Evolutionary conservation across 2,329 filamentous ascomycete species (phyloP).

Genomic region (Aspergillus floridensis): DNA sequence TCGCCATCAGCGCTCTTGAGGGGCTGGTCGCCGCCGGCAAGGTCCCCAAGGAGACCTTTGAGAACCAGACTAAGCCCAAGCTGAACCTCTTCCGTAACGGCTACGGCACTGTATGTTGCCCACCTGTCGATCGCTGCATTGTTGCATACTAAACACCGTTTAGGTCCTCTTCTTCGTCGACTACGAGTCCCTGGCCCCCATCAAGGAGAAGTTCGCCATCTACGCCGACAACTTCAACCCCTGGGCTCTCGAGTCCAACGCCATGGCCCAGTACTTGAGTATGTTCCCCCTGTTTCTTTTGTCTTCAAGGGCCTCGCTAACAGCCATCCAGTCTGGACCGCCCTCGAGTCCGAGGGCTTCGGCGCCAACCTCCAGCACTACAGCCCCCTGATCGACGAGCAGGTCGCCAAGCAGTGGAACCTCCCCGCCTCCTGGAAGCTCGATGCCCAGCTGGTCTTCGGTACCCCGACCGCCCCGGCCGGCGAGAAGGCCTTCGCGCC

Average conservation of each 20-base stretch:
- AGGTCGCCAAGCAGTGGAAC: constrained; percentile 66
- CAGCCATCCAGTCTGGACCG: constrained; percentile 61
- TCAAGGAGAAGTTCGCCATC: constrained; percentile 60
- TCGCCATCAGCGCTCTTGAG: constrained; percentile 63
- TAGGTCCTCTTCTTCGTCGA: constrained; percentile 80
- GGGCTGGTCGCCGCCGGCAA: constrained; percentile 29
- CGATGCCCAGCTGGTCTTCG: constrained; percentile 81
- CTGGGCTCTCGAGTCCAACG: constrained; percentile 72
- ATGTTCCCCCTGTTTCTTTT: constrained; percentile 11
- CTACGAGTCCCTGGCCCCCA: constrained; percentile 59
- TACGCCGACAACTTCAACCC: constrained; percentile 78
- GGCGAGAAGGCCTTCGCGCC: constrained; percentile 30
- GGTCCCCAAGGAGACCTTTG: constrained; percentile 57
- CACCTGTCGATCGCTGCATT: too few species aligned
- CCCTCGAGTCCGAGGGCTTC: constrained; percentile 76
- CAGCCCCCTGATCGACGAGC: constrained; percentile 76
- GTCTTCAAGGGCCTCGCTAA: constrained; percentile 1
- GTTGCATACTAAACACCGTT: rapidly evolving
- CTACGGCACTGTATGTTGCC: constrained; percentile 61
- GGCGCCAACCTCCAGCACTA: constrained; percentile 91
- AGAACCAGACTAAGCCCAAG: constrained; percentile 46
- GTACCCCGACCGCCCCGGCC: constrained; percentile 36
- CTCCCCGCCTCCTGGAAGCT: constrained; percentile 71
- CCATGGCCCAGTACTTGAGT: constrained; percentile 71
- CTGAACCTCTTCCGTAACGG: constrained; percentile 63